Base-by-base conservation (phyloP, 805 yeast species). In the Wickerhamomyces hampshirensis region DNA sequence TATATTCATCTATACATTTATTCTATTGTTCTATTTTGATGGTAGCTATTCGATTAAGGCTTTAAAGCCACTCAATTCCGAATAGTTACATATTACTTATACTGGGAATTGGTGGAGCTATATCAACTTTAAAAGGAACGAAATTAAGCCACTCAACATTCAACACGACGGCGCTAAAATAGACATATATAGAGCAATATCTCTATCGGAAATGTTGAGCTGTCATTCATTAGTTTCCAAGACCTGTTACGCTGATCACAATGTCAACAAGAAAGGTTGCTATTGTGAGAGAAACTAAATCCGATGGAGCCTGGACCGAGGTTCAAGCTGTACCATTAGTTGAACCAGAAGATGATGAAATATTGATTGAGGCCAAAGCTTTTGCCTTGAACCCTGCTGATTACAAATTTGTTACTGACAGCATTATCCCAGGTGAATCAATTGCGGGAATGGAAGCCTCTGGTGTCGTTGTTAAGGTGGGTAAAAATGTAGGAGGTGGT, bases 331-430 rank as follows among this genome's bases (percentile, higher is more conserved):
- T 44, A 12, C 45, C 57, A 21, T 29, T 47, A 23, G 44, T 46
- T 17, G 35, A 42, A 19, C 43, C 45, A 12, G 14, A 30, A 1
- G 38, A 34, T 2, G 36, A 40, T 27, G 63, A 69, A 39, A 48
- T 80, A 10, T 56, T 79, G n/a, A 56, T 82, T 36, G 69, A 74
- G 51, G 64, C 74, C 5, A 55, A 57, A 15, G 76, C 84, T 7
- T 71, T 58, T 35, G 85, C 82, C 2, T 66, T 69, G 27, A 82
- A 82, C 50, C 88, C 88, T 29, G 73, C 82, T 5, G 89, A 82
- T 51, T 79, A 81, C 80, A 79, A 79, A 49, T 84, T 78, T 48
- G 53, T 69, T 30, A 64, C 51, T 4, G 54, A 37, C 34, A 48
- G 61, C 7, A 46, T 60, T 38, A 74, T 76, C 13, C 56, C 46